Conservation (phyloP, 805 yeast genomes). For the Starmera caribaea region DNA sequence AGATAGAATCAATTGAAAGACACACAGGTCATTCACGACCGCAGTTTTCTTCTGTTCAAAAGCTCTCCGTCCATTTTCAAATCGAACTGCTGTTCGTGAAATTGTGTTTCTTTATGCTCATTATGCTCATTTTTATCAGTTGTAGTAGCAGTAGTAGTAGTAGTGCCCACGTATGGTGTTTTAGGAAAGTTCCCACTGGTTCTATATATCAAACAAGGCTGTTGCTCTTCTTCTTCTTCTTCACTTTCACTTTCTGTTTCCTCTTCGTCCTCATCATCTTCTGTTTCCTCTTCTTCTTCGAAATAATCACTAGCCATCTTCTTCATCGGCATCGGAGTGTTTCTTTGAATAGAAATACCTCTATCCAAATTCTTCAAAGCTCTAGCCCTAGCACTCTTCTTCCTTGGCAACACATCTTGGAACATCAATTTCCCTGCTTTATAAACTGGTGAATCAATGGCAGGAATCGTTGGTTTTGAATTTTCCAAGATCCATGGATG, state of each 20-base stretch:
- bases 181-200: conserved; percentile 1
- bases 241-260: conserved; percentile 5
- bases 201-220: background rate
- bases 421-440: conserved; percentile 5
- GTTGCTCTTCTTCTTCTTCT: conserved; percentile 2
- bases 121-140: background rate
- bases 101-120: background rate
- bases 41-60: conserved; percentile 17
- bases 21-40: no score
- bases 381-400: conserved; percentile 64
- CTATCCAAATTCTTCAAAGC: conserved; percentile 80
- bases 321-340: conserved; percentile 17
- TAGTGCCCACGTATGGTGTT: conserved; percentile 13
- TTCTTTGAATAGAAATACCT: conserved; percentile 74
- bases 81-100: conserved; percentile 6
- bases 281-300: conserved; percentile 17
- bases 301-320: conserved; percentile 17
- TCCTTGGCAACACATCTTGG: background rate
- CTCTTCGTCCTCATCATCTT: conserved; percentile 7
- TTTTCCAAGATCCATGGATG: conserved; percentile 73
- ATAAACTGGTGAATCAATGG: conserved; percentile 34
- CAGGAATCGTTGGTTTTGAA: conserved; percentile 27
- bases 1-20: no score
- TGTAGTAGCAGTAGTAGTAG: background rate
- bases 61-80: conserved; percentile 17